Conservation (phyloP, 2,329 filamentous ascomycete species). For the Fusarium floridanum region DNA sequence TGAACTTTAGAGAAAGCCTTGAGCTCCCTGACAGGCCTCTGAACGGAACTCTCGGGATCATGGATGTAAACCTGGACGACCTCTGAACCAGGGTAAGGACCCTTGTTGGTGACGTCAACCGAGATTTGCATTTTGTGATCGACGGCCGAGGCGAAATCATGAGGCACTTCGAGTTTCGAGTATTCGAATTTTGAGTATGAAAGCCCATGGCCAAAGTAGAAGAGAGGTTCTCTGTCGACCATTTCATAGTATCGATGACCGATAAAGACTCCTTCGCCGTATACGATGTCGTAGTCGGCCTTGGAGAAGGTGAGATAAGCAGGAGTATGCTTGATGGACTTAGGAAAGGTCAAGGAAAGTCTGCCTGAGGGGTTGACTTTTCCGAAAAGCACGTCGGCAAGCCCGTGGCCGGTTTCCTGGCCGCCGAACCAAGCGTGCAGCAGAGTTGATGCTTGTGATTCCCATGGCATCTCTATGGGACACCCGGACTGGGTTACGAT, state of each 20-base stretch:
- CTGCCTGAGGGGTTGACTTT: constrained; percentile 61
- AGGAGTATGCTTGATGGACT: constrained; percentile 73
- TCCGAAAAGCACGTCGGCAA: constrained; percentile 45
- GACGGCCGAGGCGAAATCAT: not conserved
- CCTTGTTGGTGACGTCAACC: constrained; percentile 28
- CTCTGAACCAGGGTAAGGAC: constrained; percentile 19
- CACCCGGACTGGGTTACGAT: constrained; percentile 58
- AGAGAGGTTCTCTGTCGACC: constrained; percentile 61
- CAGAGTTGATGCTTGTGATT: constrained; percentile 49
- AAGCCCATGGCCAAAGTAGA: constrained; percentile 78
- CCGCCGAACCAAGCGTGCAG: constrained; percentile 48
- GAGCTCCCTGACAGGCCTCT: constrained; percentile 28
- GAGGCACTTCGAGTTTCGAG: constrained; percentile 16
- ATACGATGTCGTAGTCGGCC: constrained; percentile 74
- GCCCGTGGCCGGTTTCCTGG: constrained; percentile 44
- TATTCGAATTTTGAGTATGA: constrained; percentile 78
- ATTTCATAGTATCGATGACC: constrained; percentile 79
- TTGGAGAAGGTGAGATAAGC: constrained; percentile 75
- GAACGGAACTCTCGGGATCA: constrained; percentile 21
- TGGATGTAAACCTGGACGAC: constrained; percentile 38
- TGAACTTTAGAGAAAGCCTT: constrained; percentile 29
- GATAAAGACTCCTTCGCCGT: constrained; percentile 80
- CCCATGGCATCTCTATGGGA: constrained; percentile 58
- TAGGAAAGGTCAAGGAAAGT: constrained; percentile 75
- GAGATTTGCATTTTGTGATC: constrained; percentile 26